Evolutionary conservation across 192 early-diverging fungal species (phyloP).

Genomic region (Diversispora eburnea): DNA sequence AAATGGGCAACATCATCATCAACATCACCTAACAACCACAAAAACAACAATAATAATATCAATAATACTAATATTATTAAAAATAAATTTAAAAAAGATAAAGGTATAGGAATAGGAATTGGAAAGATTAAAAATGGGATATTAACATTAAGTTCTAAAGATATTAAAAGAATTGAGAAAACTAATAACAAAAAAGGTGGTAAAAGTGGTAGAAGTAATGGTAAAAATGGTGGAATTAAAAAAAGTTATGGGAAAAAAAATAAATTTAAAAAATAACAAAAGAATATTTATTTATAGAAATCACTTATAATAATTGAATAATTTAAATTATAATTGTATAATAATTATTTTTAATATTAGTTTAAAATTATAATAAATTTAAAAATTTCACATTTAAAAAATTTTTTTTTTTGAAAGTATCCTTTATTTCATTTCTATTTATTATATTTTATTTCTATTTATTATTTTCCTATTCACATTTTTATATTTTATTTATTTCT

Average conservation of each 20-base stretch:
- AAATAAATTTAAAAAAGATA: slow-evolving; percentile 30
- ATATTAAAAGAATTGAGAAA: slow-evolving; percentile 33
- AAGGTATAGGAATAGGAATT: slow-evolving; percentile 40
- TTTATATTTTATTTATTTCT: too few species aligned
- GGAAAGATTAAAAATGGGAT: slow-evolving; percentile 42
- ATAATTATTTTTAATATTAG: too few species aligned
- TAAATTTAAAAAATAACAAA: neutral
- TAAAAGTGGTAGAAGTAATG: neutral
- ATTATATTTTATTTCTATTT: too few species aligned
- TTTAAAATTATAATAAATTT: too few species aligned
- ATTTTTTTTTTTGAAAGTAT: too few species aligned
- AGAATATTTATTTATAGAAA: neutral
- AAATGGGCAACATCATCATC: slow-evolving; percentile 33
- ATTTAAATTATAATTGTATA: too few species aligned
- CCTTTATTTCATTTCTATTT: too few species aligned
- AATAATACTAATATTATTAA: neutral
- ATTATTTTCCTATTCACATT: too few species aligned
- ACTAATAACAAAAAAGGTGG: neutral
- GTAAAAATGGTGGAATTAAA: neutral
- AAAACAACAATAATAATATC: too few species aligned
- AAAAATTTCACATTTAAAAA: too few species aligned
- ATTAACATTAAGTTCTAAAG: slow-evolving; percentile 38
- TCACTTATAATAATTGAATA: too few species aligned
- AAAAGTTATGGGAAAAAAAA: neutral
- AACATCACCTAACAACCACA: neutral